These are phyloP conservation scores for Teratosphaeria gauchensis DNA, from an alignment of 2,329 filamentous ascomycete genomes.

Conservation along the genomic window DNA sequence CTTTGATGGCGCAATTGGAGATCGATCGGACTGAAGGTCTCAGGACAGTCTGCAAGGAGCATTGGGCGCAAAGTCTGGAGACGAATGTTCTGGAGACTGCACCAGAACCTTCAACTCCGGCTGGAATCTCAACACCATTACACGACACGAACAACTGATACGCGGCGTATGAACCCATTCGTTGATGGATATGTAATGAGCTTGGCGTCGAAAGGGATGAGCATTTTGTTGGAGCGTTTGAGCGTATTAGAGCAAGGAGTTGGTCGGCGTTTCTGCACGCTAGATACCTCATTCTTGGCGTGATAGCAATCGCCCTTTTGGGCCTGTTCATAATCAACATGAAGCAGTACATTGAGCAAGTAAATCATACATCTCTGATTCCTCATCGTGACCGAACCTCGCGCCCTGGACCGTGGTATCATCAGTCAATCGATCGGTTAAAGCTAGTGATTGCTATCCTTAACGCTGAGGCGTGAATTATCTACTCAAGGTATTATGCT, in stretches of 20 bases:
- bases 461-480: too few relatives aligned
- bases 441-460: too few relatives aligned
- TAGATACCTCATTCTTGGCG: neutral
- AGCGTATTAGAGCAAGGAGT: neutral
- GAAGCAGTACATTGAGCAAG: too few relatives aligned
- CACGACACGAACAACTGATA: neutral
- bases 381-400: too few relatives aligned
- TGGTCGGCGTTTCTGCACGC: neutral
- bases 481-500: too few relatives aligned
- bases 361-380: too few relatives aligned
- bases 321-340: neutral
- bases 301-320: neutral
- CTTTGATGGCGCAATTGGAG: neutral
- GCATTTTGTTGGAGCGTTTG: neutral
- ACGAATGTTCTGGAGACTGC: neutral
- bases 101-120: neutral
- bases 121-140: neutral
- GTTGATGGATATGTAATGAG: neutral
- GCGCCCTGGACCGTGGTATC: too few relatives aligned
- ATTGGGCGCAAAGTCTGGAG: neutral
- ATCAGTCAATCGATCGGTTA: too few relatives aligned
- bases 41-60: neutral
- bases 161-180: neutral
- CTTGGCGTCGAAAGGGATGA: neutral
- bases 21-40: neutral